Conservation (phyloP, 495 filamentous ascomycete genomes). For the Annulohypoxylon bovei region DNA sequence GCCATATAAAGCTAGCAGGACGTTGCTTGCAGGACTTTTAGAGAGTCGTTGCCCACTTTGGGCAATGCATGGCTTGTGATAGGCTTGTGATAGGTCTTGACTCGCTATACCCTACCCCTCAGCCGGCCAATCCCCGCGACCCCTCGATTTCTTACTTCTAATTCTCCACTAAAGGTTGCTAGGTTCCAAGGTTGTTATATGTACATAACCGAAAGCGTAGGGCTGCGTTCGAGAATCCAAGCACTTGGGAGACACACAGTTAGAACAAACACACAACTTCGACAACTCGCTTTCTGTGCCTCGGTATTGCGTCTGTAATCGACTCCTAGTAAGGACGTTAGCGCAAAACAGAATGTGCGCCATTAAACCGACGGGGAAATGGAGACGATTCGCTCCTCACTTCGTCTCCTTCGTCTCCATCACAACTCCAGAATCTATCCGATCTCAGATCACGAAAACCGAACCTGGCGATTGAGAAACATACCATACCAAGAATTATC, state of each 20-base stretch:
- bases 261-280: not conserved
- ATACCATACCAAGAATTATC: constrained; percentile 3
- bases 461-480: constrained; percentile 1
- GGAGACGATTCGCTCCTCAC: constrained; percentile 8
- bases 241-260: constrained; percentile 20
- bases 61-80: constrained; percentile 18
- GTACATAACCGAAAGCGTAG: constrained; percentile 42
- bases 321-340: constrained; percentile 5
- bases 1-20: constrained; percentile 17
- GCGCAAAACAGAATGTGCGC: constrained; percentile 26
- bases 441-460: constrained; percentile 9
- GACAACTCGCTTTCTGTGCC: constrained; percentile 15
- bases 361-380: constrained; percentile 31
- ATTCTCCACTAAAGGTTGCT: constrained; percentile 19
- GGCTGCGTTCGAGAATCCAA: constrained; percentile 37
- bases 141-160: constrained; percentile 16
- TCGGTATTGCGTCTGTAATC: constrained; percentile 19
- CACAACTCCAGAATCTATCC: not conserved
- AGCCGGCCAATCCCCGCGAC: constrained; percentile 17
- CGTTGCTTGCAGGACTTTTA: constrained; percentile 2
- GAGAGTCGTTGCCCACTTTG: constrained; percentile 28
- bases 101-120: constrained; percentile 3
- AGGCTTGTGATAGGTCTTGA: constrained; percentile 4
- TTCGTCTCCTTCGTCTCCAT: not conserved
- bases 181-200: constrained; percentile 13